These are phyloP conservation scores for Albophoma yamanashiensis DNA, from an alignment of 2,329 filamentous ascomycete species.

Conservation along the genomic window DNA sequence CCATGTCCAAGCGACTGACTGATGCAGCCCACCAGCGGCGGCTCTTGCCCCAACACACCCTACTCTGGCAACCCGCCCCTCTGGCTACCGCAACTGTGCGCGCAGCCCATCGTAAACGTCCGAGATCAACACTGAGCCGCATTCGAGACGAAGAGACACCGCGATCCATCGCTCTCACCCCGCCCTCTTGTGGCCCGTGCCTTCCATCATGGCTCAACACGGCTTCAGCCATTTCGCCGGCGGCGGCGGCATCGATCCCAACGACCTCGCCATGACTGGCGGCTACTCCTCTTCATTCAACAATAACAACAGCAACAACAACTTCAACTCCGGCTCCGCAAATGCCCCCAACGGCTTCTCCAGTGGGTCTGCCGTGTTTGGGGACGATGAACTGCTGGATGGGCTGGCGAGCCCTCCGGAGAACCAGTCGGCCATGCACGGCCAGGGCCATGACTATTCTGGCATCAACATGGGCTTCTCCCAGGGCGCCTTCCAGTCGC, in stretches of 20 bases:
- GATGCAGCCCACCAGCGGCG: not conserved
- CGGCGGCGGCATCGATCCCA: conserved; percentile 65
- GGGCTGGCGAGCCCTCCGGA: conserved; percentile 49
- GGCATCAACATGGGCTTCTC: conserved; percentile 48
- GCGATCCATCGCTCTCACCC: not conserved
- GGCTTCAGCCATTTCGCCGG: conserved; percentile 47
- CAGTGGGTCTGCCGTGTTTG: conserved; percentile 66
- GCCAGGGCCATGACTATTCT: conserved; percentile 45
- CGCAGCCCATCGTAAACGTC: not conserved
- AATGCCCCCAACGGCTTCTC: conserved; percentile 63
- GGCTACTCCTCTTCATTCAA: conserved; percentile 50
- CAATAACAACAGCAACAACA: conserved; percentile 26
- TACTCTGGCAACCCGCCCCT: not conserved
- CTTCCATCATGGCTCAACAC: conserved; percentile 41
- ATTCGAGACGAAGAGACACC: not conserved
- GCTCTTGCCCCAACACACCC: not conserved
- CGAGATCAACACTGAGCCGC: not conserved
- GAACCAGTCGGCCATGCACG: conserved; percentile 37
- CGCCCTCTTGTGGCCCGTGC: conserved; percentile 3
- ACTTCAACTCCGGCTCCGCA: conserved; percentile 44
- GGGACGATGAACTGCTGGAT: conserved; percentile 82
- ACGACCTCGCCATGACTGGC: conserved; percentile 63
- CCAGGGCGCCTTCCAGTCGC: conserved; percentile 40
- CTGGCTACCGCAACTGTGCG: not conserved
- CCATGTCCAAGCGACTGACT: not conserved